A percentile compares a stretch with the other conserved stretches of the same genome.
These are phyloP conservation scores for Trametes coccinea DNA, from an alignment of 768 basidiomycete species.

Conservation along the genomic window DNA sequence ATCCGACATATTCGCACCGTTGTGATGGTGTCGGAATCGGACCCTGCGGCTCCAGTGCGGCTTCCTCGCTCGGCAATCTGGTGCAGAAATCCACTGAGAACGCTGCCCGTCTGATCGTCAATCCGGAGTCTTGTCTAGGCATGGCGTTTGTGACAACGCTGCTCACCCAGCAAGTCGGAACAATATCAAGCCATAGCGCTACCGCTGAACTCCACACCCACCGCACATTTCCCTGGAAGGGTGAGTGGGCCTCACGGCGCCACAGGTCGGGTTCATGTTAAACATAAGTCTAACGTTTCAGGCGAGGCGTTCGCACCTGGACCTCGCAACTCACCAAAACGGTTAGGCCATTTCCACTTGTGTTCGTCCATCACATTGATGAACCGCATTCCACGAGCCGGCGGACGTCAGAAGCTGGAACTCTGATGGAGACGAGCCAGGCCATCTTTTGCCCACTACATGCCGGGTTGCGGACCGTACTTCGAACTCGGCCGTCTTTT, in stretches of 20 bases:
- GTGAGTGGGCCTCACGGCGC: neutral
- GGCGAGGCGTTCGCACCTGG: slow-evolving; percentile 5
- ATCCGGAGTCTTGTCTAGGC: neutral
- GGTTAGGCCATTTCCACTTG: neutral
- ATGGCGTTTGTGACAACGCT: neutral
- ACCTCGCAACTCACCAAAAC: neutral
- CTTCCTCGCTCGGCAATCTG: slow-evolving; percentile 16
- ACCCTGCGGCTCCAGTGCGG: slow-evolving; percentile 16
- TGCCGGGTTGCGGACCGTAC: neutral
- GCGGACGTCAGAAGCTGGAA: neutral
- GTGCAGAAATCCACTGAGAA: slow-evolving; percentile 12
- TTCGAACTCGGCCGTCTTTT: neutral
- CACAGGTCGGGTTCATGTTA: neutral
- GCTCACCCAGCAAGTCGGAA: neutral
- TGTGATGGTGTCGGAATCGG: neutral
- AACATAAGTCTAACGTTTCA: neutral
- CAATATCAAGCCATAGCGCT: neutral
- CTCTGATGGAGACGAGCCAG: neutral
- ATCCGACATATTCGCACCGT: neutral
- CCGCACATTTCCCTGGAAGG: neutral
- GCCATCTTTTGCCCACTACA: neutral
- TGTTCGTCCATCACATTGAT: neutral
- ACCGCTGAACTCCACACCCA: slow-evolving; percentile 1
- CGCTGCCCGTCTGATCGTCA: slow-evolving; percentile 8
- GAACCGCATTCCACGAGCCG: neutral